Percentiles rank a stretch among this genome's conserved stretches.
Evolutionary conservation across 2,329 filamentous ascomycete genomes (phyloP).

Genomic region (Fusarium sp.): DNA sequence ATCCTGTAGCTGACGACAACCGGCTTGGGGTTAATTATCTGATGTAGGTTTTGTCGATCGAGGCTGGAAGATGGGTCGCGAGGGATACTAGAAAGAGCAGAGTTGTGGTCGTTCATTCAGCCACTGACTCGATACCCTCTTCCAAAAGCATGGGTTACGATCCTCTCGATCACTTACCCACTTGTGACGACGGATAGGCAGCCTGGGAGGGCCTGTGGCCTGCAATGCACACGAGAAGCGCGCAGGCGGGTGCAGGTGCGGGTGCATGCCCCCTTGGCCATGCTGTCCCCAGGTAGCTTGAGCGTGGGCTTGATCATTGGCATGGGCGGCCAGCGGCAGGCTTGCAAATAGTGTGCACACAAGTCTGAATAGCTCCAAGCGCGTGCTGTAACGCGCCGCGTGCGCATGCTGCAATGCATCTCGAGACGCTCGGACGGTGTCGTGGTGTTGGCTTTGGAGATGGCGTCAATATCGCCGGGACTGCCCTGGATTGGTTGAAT

Average conservation of each 20-base stretch:
- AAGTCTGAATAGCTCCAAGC: constrained; percentile 9
- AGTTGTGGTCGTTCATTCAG: neutral
- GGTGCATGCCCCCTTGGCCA: neutral
- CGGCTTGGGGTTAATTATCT: neutral
- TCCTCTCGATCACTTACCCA: constrained; percentile 12
- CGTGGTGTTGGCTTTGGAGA: constrained; percentile 13
- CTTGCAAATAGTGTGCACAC: constrained; percentile 7
- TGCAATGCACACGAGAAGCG: constrained; percentile 23
- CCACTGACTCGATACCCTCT: constrained; percentile 3
- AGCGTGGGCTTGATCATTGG: neutral
- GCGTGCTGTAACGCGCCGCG: constrained; percentile 6
- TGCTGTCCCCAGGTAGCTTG: neutral
- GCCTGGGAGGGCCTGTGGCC: constrained; percentile 25
- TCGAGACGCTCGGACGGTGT: constrained; percentile 18
- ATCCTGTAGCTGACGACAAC: neutral
- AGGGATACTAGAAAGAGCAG: neutral
- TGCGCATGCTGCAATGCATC: constrained; percentile 9
- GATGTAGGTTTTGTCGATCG: neutral
- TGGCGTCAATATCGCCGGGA: constrained; percentile 1
- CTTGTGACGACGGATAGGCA: neutral
- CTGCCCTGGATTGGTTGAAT: neutral
- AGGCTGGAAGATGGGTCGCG: neutral
- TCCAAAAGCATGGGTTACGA: constrained; percentile 14
- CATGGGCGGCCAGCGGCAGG: neutral
- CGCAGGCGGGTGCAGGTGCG: neutral